Evolutionary conservation across 1,139 yeast species (phyloP), one percentile per base, ranked within the genome.

Genomic region (Lodderomyces orthopsilosis): DNA sequence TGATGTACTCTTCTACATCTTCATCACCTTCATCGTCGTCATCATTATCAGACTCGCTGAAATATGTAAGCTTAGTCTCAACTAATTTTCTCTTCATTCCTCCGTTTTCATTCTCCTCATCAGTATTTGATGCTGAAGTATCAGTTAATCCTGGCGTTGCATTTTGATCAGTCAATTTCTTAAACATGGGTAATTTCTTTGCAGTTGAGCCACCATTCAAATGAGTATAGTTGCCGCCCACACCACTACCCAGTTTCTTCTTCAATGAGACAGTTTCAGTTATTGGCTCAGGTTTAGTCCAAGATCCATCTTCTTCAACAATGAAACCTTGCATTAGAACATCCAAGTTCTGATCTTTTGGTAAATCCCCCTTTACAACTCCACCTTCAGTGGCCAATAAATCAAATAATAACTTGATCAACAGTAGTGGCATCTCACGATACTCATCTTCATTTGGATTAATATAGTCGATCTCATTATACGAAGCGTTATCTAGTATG

Each of bases 281-380:
- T 14, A 55, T 60, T 1, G 70, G 64, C 45, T 58, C 58, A 0
- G 82, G 81, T 56, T 72, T 77, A 9, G 57, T 46, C 83, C 83
- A 78, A 23, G 51, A 51, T 12, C 53, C 51, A 19, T 57, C 59
- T 19, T 35, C 44, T 23, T 66, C 71, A 2, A 75, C 61, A n/a
- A 79, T 58, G 49, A 85, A 81, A 0, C 94, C 94, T 9, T 75
- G 68, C 75, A 82, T 71, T 40, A 85, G 66, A 22, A 80, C 86
- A 47, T 80, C 82, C 45, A 84, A 60, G 36, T 73, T 68, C 44
- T 73, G 78, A 50, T 77, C 77, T 14, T 45, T 53, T 15, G 77
- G 83, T 52, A 69, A 74, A 54, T 68, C 74, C 10, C 91, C 93
- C 13, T 59, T 54, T 22, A 84, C 61, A 30, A 50, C 59, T 14